Evolutionary conservation across 495 filamentous ascomycete genomes (phyloP).

Genomic region (Achaetomiella virescens): DNA sequence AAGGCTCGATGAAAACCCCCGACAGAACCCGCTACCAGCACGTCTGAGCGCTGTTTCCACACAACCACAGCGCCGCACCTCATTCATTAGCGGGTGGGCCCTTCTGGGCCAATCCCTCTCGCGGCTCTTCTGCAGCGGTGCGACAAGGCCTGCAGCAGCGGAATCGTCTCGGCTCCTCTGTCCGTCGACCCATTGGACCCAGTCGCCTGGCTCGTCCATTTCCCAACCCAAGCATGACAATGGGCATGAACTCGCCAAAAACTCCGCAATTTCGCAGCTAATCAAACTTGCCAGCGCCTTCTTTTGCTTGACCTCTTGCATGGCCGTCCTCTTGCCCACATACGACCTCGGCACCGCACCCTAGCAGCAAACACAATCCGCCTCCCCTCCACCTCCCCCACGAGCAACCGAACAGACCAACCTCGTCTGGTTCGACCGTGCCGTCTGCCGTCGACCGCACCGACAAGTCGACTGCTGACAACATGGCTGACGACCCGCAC

Average conservation of each 20-base stretch:
- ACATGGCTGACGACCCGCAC: slow-evolving; percentile 34
- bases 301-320: neutral
- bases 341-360: neutral
- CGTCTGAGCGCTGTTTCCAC: neutral
- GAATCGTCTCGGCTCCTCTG: neutral
- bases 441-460: slow-evolving; percentile 1
- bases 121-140: neutral
- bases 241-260: slow-evolving; percentile 8
- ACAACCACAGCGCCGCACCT: neutral
- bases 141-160: slow-evolving; percentile 3
- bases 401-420: neutral
- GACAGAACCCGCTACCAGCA: slow-evolving; percentile 9
- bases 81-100: slow-evolving; percentile 9
- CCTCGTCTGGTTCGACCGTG: neutral
- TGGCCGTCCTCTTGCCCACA: neutral
- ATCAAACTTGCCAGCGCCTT: slow-evolving; percentile 4
- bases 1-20: neutral
- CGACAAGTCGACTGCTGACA: slow-evolving; percentile 19
- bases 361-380: neutral
- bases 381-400: neutral
- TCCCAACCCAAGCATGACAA: slow-evolving; percentile 11
- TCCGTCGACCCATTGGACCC: slow-evolving; percentile 4
- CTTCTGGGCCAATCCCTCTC: slow-evolving; percentile 13
- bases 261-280: slow-evolving; percentile 10
- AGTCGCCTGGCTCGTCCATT: neutral